Percentiles rank a stretch among this genome's conserved stretches.
Conservation (phyloP, 257 asterid species). For the Dorcoceras hygrometricum region DNA sequence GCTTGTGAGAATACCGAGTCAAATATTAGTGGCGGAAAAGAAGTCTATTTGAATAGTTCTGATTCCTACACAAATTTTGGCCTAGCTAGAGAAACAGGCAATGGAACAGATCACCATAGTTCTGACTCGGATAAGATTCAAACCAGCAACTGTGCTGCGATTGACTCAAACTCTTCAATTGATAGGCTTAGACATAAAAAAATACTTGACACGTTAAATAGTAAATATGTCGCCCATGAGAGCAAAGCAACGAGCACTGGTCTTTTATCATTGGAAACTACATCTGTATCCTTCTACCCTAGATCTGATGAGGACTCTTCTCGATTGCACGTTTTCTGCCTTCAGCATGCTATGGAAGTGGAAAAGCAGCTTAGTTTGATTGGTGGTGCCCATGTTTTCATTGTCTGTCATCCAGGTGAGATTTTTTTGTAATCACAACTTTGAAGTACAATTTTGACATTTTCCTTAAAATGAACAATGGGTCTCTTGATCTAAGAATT, state of each 20-base stretch:
- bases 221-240: slow-evolving; percentile 29
- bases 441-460: too few relatives aligned
- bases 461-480: too few relatives aligned
- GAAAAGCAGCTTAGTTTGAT: slow-evolving; percentile 59
- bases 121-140: slow-evolving; percentile 34
- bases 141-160: slow-evolving; percentile 29
- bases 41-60: slow-evolving; percentile 23
- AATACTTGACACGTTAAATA: slow-evolving; percentile 29
- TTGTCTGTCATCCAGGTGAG: slow-evolving; percentile 97
- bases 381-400: slow-evolving; percentile 84
- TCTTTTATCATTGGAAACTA: slow-evolving; percentile 32
- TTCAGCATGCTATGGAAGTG: slow-evolving; percentile 86
- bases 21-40: slow-evolving; percentile 27
- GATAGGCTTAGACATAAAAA: slow-evolving; percentile 40
- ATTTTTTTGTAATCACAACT: slow-evolving; percentile 11
- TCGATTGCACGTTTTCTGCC: slow-evolving; percentile 93
- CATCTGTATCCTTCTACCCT: slow-evolving; percentile 31
- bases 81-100: slow-evolving; percentile 20
- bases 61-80: slow-evolving; percentile 34
- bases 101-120: slow-evolving; percentile 31
- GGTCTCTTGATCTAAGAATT: neutral
- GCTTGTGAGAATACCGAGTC: slow-evolving; percentile 27
- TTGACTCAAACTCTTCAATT: slow-evolving; percentile 37
- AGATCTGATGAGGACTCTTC: slow-evolving; percentile 79
- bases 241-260: slow-evolving; percentile 34